These are phyloP conservation scores for Populus nigra DNA, from an alignment of 345 rosid species.

Conservation along the genomic window DNA sequence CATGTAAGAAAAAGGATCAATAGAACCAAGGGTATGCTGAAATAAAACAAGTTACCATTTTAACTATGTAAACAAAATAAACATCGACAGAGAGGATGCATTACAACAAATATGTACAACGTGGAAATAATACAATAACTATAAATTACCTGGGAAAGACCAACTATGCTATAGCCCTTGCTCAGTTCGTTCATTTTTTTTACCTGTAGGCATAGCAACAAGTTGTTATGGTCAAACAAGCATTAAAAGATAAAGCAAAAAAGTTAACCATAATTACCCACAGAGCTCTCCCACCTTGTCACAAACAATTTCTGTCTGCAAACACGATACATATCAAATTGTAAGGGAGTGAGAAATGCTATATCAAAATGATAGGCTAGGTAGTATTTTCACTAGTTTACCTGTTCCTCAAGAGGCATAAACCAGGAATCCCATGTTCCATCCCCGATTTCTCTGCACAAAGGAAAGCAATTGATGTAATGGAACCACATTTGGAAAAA, in stretches of 20 bases:
- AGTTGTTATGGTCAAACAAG: constrained; percentile 15
- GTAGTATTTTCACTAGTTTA: constrained; percentile 16
- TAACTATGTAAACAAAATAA: not conserved
- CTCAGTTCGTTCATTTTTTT: constrained; percentile 72
- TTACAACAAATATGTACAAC: not conserved
- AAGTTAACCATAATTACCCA: constrained; percentile 10
- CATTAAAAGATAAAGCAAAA: not conserved
- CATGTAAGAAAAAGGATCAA: not conserved
- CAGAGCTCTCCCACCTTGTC: constrained; percentile 49
- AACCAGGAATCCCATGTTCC: constrained; percentile 90
- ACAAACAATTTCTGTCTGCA: constrained; percentile 61
- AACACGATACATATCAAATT: constrained; percentile 13
- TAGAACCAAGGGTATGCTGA: not conserved
- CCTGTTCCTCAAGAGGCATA: constrained; percentile 78
- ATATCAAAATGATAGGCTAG: constrained; percentile 1
- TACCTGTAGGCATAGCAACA: constrained; percentile 41
- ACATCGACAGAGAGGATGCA: not conserved
- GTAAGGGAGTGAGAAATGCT: not conserved
- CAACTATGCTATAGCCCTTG: constrained; percentile 81
- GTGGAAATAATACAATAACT: not conserved
- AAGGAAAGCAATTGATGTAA: constrained; percentile 11
- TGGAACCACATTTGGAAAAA: not conserved
- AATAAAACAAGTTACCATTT: not conserved
- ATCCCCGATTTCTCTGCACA: constrained; percentile 76
- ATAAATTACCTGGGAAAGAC: constrained; percentile 74